A percentile compares a stretch with the other conserved stretches of the same genome.
phyloP scores from a whole-genome alignment of 2,329 filamentous ascomycete species.

The Biscogniauxia marginata region DNA sequence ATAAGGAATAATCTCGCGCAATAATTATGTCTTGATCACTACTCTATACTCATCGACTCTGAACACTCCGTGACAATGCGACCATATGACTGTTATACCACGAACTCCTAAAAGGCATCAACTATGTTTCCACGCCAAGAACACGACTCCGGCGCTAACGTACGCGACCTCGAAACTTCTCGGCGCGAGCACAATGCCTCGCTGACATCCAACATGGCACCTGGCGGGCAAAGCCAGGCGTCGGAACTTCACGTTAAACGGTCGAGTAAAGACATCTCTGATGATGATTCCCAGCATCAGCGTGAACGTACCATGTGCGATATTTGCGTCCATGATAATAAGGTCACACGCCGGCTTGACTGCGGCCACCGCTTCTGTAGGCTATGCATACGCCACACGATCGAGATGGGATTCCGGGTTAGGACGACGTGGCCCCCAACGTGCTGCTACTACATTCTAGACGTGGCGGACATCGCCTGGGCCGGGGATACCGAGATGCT shows the following conservation, averaged over 20 bases:
- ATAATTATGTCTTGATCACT: not conserved
- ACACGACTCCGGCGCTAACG: too few relatives aligned
- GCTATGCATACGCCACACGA: not conserved
- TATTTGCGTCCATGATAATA: not conserved
- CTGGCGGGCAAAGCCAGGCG: too few relatives aligned
- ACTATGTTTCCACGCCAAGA: too few relatives aligned
- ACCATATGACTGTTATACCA: not conserved
- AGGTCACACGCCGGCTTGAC: not conserved
- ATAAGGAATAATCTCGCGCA: not conserved
- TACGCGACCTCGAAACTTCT: too few relatives aligned
- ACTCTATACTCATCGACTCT: not conserved
- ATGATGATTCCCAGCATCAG: too few relatives aligned
- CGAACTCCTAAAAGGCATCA: not conserved
- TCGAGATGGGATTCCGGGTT: not conserved
- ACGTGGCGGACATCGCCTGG: constrained; percentile 2
- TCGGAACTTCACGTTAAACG: too few relatives aligned
- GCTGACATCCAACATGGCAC: too few relatives aligned
- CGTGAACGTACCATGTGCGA: not conserved
- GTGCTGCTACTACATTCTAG: not conserved
- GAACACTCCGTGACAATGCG: not conserved
- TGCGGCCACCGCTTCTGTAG: not conserved
- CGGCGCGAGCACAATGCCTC: too few relatives aligned
- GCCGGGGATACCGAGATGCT: not conserved
- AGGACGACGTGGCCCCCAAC: constrained; percentile 3
- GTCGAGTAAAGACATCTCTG: too few relatives aligned